phyloP scores from a whole-genome alignment of 495 filamentous ascomycete genomes.

The Immersiella caudata region DNA sequence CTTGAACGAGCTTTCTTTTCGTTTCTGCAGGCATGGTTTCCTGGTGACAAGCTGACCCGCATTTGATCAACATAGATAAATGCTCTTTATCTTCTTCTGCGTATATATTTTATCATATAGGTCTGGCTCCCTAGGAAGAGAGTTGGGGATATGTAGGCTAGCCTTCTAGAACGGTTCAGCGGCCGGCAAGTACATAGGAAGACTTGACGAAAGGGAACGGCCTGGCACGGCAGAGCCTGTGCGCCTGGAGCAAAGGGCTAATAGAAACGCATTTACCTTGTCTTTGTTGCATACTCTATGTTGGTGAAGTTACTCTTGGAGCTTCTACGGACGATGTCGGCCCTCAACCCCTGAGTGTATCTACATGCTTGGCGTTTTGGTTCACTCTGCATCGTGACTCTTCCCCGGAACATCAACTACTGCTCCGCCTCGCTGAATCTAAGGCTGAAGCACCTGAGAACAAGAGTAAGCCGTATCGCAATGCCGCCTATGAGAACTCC shows the following conservation, averaged over 20 bases:
- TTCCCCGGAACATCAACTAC: no score
- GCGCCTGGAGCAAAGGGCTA: not conserved
- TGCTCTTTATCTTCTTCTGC: not conserved
- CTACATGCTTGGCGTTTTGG: no score
- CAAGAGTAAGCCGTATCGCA: no score
- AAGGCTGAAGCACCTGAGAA: no score
- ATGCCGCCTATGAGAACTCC: no score
- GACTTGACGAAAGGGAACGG: no score
- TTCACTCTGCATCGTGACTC: no score
- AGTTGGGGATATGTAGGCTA: not conserved
- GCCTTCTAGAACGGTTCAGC: not conserved
- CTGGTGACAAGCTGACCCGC: not conserved
- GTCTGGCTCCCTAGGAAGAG: not conserved
- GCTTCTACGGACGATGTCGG: no score
- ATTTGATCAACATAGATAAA: not conserved
- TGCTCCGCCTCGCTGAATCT: no score
- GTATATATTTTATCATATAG: not conserved
- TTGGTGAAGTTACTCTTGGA: not conserved
- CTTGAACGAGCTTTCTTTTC: not conserved
- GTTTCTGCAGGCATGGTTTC: not conserved
- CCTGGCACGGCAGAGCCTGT: not conserved
- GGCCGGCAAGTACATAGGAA: not conserved
- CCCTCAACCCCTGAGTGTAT: no score
- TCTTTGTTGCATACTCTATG: not conserved
- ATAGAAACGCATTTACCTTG: not conserved